phyloP scores from a whole-genome alignment of 1,284 basidiomycete genomes.

The Porogramme epimiltina region DNA sequence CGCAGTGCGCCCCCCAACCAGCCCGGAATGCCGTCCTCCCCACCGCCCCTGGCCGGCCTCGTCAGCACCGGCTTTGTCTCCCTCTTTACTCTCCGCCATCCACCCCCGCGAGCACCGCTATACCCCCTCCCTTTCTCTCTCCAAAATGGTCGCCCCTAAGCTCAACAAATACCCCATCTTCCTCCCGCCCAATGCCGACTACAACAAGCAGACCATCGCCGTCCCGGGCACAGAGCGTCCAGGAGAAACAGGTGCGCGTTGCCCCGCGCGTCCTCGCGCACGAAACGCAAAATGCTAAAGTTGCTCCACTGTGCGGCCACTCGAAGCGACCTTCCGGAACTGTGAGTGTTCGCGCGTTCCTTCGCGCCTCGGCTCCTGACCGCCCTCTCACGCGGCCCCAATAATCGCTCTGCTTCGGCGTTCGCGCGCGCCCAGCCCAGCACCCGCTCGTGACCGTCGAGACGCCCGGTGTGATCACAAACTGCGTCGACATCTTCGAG shows the following conservation, averaged over 20 bases:
- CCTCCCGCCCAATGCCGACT: constrained; percentile 51
- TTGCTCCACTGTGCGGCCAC: neutral
- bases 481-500: constrained; percentile 65
- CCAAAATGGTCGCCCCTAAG: no score
- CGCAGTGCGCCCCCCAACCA: no score
- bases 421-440: constrained; percentile 34
- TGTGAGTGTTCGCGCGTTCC: neutral
- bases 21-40: no score
- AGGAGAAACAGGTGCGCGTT: constrained; percentile 69
- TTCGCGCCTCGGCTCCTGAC: neutral
- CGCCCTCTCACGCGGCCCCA: no score
- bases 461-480: constrained; percentile 51
- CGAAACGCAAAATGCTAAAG: no score
- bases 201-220: constrained; percentile 56
- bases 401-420: neutral
- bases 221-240: constrained; percentile 76
- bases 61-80: no score
- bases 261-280: neutral
- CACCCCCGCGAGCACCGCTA: no score
- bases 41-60: no score
- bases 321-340: neutral
- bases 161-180: constrained; percentile 17
- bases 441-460: constrained; percentile 57
- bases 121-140: no score
- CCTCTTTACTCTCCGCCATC: no score